phyloP scores from a whole-genome alignment of 345 rosid genomes.

The Adansonia digitata region DNA sequence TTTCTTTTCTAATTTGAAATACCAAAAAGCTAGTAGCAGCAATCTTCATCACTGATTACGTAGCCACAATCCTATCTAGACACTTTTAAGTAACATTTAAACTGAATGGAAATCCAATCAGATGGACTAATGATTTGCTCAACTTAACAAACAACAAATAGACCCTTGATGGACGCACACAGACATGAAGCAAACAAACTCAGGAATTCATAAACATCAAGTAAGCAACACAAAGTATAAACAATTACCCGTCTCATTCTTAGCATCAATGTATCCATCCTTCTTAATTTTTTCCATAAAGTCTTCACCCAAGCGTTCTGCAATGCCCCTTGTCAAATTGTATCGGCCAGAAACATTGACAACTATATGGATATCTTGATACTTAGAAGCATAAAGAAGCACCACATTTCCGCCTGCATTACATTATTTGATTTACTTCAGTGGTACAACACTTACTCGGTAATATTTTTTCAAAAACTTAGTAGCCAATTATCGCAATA shows the following conservation, averaged over 20 bases:
- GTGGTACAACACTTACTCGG: neutral
- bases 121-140: neutral
- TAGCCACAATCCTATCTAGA: neutral
- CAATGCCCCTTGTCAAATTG: constrained; percentile 60
- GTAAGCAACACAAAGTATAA: constrained; percentile 5
- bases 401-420: constrained; percentile 72
- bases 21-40: neutral
- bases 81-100: neutral
- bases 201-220: neutral
- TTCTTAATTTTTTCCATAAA: constrained; percentile 43
- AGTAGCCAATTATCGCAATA: neutral
- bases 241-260: constrained; percentile 39
- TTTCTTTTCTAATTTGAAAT: neutral
- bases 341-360: constrained; percentile 79
- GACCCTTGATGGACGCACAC: neutral
- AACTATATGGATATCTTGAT: constrained; percentile 48
- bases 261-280: constrained; percentile 54
- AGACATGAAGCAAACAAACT: neutral
- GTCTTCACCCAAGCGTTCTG: constrained; percentile 58
- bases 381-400: constrained; percentile 80
- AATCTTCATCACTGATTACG: neutral
- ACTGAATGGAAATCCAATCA: neutral
- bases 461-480: neutral
- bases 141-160: neutral
- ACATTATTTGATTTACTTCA: neutral